These are phyloP conservation scores for Kodamaea suecica DNA, from an alignment of 1,139 yeast species.

Conservation along the genomic window DNA sequence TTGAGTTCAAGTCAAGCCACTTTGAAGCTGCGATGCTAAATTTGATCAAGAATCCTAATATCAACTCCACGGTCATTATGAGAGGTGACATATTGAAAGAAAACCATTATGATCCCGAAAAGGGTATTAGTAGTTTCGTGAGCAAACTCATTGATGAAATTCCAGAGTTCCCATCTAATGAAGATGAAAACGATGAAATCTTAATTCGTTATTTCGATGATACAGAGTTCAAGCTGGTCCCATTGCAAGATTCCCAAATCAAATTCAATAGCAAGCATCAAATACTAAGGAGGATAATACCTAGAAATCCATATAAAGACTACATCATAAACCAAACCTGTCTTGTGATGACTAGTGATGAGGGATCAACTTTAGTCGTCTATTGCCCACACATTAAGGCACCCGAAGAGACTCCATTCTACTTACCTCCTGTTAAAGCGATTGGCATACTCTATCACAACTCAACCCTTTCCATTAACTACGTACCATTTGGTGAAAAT, in stretches of 20 bases:
- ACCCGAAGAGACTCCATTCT: slow-evolving; percentile 75
- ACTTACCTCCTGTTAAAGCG: slow-evolving; percentile 77
- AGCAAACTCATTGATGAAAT: slow-evolving; percentile 32
- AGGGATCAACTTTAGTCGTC: slow-evolving; percentile 50
- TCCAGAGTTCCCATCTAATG: slow-evolving; percentile 32
- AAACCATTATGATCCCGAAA: slow-evolving; percentile 37
- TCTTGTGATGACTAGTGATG: slow-evolving; percentile 36
- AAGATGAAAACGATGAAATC: slow-evolving; percentile 23
- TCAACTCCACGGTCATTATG: slow-evolving; percentile 86
- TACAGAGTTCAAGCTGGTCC: slow-evolving; percentile 45
- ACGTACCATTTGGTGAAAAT: slow-evolving; percentile 52
- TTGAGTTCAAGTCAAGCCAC: slow-evolving; percentile 48
- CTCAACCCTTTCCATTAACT: slow-evolving; percentile 69
- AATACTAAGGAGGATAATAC: slow-evolving; percentile 76
- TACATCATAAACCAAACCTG: slow-evolving; percentile 84
- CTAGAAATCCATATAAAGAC: slow-evolving; percentile 87
- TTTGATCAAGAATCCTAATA: slow-evolving; percentile 80
- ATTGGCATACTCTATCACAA: slow-evolving; percentile 68
- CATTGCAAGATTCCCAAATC: slow-evolving; percentile 29
- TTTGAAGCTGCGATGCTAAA: slow-evolving; percentile 78
- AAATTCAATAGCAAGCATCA: slow-evolving; percentile 42
- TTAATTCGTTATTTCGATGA: slow-evolving; percentile 55
- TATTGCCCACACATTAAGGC: slow-evolving; percentile 70
- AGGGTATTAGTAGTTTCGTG: slow-evolving; percentile 32
- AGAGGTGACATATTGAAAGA: slow-evolving; percentile 81